phyloP scores from a whole-genome alignment of 768 basidiomycete genomes.

The Auricularia heimuer region DNA sequence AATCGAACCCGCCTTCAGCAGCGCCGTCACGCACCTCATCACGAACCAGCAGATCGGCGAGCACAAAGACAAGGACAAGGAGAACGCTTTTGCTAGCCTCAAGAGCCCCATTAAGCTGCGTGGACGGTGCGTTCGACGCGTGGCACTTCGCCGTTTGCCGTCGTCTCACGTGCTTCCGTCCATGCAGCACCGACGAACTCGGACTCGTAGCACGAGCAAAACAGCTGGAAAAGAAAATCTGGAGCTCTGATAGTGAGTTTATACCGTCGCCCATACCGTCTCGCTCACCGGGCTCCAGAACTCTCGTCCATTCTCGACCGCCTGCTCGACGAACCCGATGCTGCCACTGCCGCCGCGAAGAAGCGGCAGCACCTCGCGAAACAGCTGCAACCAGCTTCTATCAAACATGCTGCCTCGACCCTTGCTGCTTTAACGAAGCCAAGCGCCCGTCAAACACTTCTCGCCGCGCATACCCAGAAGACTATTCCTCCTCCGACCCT shows the following conservation, averaged over 20 bases:
- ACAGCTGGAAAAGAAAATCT: constrained; percentile 74
- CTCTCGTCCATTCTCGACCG: constrained; percentile 21
- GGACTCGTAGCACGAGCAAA: constrained; percentile 58
- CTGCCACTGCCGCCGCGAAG: not conserved
- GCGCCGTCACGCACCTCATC: constrained; percentile 79
- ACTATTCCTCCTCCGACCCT: not conserved
- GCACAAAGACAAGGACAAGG: constrained; percentile 43
- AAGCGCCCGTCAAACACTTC: constrained; percentile 21
- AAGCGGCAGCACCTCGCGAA: not conserved
- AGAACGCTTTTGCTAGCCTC: constrained; percentile 37
- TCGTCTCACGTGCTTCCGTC: not conserved
- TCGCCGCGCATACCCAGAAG: no score
- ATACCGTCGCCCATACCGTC: not conserved
- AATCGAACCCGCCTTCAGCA: constrained; percentile 84
- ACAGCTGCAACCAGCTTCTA: not conserved
- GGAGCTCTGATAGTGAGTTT: constrained; percentile 46
- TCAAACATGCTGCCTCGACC: not conserved
- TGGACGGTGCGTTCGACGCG: constrained; percentile 36
- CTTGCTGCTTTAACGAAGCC: constrained; percentile 21
- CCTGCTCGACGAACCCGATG: not conserved
- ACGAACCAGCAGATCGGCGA: constrained; percentile 41
- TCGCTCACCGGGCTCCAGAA: constrained; percentile 18
- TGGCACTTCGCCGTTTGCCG: not conserved
- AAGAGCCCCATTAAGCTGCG: constrained; percentile 61
- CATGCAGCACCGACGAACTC: constrained; percentile 15